Conservation (phyloP, 345 rosid species). For the Clarkia xantiana region DNA sequence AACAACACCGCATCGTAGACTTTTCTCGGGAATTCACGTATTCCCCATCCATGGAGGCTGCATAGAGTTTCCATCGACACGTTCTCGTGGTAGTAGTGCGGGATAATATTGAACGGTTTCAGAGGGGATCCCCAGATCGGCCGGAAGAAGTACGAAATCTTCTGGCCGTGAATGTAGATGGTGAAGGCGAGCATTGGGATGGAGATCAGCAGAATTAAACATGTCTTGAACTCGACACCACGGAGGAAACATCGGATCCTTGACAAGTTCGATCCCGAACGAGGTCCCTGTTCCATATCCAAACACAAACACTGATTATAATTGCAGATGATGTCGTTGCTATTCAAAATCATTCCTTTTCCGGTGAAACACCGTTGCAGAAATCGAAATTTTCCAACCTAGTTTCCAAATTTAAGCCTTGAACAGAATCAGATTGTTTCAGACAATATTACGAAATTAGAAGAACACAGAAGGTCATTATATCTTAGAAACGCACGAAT, state of each 20-base stretch:
- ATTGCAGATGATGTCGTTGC: no score
- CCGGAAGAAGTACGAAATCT: slow-evolving; percentile 23
- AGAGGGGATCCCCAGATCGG: slow-evolving; percentile 31
- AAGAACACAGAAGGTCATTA: no score
- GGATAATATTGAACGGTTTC: slow-evolving; percentile 17
- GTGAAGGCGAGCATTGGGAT: slow-evolving; percentile 5
- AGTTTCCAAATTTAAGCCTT: no score
- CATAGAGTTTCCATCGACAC: slow-evolving; percentile 25
- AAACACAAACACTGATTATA: no score
- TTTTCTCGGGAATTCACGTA: slow-evolving; percentile 26
- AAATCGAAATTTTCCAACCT: no score
- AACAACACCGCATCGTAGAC: slow-evolving; percentile 29
- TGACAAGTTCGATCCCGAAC: not conserved
- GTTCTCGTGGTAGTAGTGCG: slow-evolving; percentile 24
- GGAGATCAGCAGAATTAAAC: not conserved
- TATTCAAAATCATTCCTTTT: no score
- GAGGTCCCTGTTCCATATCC: no score
- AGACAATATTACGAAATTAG: no score
- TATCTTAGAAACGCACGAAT: no score
- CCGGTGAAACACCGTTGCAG: no score
- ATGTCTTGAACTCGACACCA: slow-evolving; percentile 1
- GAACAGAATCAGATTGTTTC: no score
- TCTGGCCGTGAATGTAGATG: slow-evolving; percentile 24
- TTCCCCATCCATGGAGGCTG: slow-evolving; percentile 27
- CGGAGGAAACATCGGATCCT: not conserved